These are phyloP conservation scores for Hortiboletus flavorubellus DNA, from an alignment of 768 basidiomycete genomes.

Conservation along the genomic window DNA sequence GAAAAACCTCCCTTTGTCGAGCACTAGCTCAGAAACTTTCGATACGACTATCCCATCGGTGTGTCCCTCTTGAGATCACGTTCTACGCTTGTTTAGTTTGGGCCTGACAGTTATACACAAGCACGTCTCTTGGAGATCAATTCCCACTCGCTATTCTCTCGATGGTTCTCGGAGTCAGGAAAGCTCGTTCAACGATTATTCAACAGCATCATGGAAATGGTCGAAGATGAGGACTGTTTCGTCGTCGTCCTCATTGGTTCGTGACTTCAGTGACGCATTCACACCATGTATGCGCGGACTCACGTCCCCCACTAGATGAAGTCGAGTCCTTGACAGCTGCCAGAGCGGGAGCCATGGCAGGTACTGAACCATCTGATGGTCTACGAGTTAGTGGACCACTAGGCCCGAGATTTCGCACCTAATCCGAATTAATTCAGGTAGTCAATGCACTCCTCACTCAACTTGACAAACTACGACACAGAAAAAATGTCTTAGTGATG, in stretches of 20 bases:
- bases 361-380: conserved; percentile 94
- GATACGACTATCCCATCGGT: conserved; percentile 85
- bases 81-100: neutral
- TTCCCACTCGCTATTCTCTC: conserved; percentile 95
- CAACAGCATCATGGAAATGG: conserved; percentile 81
- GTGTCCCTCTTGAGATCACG: conserved; percentile 15
- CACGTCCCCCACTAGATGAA: conserved; percentile 61
- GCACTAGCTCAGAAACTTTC: conserved; percentile 95
- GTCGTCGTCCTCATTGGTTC: conserved; percentile 91
- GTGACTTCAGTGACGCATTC: neutral
- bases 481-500: conserved; percentile 93
- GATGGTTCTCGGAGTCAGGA: conserved; percentile 99
- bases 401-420: neutral
- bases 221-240: conserved; percentile 88
- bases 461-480: conserved; percentile 90
- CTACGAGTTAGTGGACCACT: conserved; percentile 59
- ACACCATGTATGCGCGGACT: conserved; percentile 4
- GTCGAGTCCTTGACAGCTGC: conserved; percentile 96
- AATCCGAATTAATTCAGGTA: conserved; percentile 53
- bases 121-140: conserved; percentile 94
- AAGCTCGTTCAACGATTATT: conserved; percentile 96
- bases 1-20: conserved; percentile 93
- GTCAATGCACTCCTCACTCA: conserved; percentile 97
- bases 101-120: conserved; percentile 65
- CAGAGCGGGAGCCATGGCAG: conserved; percentile 89